Evolutionary conservation across 2,329 filamentous ascomycete genomes (phyloP), one percentile per base, ranked within the genome.

Genomic region (Pseudogymnoascus sp.): DNA sequence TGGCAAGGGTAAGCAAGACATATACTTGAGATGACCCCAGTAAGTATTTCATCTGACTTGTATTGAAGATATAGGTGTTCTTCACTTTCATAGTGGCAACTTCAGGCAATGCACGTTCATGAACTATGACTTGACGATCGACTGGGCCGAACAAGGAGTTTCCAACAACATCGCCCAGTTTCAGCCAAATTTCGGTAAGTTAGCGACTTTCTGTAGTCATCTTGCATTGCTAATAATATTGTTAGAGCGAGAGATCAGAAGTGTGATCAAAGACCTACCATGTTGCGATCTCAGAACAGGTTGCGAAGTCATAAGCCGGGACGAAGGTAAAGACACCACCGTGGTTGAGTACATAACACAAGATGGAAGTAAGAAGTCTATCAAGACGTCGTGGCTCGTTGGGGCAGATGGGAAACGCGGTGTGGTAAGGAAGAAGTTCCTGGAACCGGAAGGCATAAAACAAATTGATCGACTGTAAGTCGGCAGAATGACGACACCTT

Each of bases 401-500:
- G 63, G 63, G 6, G 63, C 63, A 17, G 63, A 64, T 29, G 63
- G 63, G 4, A 63, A 64, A 48, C 39, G 13, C 12, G 63, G 63
- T 5, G 39, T 64, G 6, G 61, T 64, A 21, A 55, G 63, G 17
- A 64, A 64, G 61, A 41, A 63, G 15, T 64, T 64, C 31, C 41
- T 64, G 17, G 63, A 64, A 58, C 63, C 63, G 10, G 39, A 31
- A 25, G 60, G 39, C 9, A 29, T 51, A 29, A 48, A 38, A 59
- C 60, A 15, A 29, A 61, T 27, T 15, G 31, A 63, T 61, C 60
- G 17, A 42, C 62, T 17, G 39, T 35, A 35, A 35, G 33, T 35
- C 33, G 33, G 33, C 33, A 35, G 12, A 35, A 35, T 35, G 33
- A 35, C 8, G 12, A 9, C 33, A 35, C 3, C 33, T 63, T 58